Evolutionary conservation across 495 filamentous ascomycete species (phyloP), one percentile per base, ranked within the genome.

Genomic region (Delitschia confertaspora): DNA sequence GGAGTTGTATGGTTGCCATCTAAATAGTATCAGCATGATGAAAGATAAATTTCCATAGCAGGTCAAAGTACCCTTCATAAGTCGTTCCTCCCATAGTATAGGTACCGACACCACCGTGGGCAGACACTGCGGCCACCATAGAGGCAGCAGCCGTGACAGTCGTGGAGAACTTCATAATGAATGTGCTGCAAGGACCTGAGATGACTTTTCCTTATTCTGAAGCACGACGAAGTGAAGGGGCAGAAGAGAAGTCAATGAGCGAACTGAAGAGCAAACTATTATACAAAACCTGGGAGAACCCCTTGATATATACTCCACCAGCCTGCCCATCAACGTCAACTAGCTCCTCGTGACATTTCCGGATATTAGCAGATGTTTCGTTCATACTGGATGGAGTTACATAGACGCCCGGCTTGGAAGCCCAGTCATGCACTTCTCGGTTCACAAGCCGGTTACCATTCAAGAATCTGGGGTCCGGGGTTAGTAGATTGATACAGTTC

Each of bases 1-100:
- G 11, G 47, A 51, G 33, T 56, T 47, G 47, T 56, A 56, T 18
- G 52, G 52, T 40, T 24, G 24, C 47, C 47, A 56, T 43, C 51
- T 55, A 19, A 41, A 18, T 19, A 31, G n/a, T 18, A 21, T 49
- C 20, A 49, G 40, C 37, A 27, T 6, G 20, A 2, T 6, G 17
- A n/a, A 2, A 40, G 17, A 26, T 1, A 23, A 9, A 1, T 13
- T 14, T 13, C 4, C 1, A 14, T n/a, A 13, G 1, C 13, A 40
- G 21, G 38, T 4, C 16, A 36, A 8, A 38, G 19, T 45, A 57
- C 53, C 49, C 45, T 43, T 46, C 22, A 24, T 57, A 57, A 1
- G 13, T 22, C 13, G 38, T 47, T 14, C 37, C 40, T 11, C 53
- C 51, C 19, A 57, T 49, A 7, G 37, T 50, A 35, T 57, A 54